Evolutionary conservation across 371 early-diverging fungal genomes (phyloP).

Genomic region (Thermomucor indicae-seudaticae): DNA sequence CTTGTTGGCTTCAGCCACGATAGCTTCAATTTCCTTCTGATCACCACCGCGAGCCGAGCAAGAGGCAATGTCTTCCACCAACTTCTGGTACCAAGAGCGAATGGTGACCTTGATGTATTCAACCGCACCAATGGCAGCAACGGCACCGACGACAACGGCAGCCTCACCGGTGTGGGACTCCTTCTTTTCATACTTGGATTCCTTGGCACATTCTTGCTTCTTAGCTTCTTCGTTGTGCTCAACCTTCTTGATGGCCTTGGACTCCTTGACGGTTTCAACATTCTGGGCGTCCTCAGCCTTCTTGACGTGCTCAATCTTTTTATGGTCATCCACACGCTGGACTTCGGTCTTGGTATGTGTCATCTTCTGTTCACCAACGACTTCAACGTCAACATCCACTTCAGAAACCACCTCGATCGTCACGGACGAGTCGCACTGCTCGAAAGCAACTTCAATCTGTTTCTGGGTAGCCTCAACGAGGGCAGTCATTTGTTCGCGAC

Average conservation of each 20-base stretch:
- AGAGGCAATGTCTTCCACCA: conserved; percentile 20
- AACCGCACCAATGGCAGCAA: not conserved
- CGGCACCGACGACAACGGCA: not conserved
- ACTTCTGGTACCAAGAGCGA: conserved; percentile 19
- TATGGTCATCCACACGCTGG: not conserved
- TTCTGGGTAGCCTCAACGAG: conserved; percentile 1
- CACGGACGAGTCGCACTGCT: not conserved
- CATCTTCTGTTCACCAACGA: not conserved
- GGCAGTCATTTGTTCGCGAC: conserved; percentile 1
- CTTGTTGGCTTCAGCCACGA: conserved; percentile 18
- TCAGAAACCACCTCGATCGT: not conserved
- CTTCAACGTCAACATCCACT: not conserved
- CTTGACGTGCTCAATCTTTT: not conserved
- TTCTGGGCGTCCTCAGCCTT: not conserved
- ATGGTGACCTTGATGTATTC: conserved; percentile 19
- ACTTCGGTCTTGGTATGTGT: not conserved
- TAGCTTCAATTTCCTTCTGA: conserved; percentile 22
- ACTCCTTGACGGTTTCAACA: not conserved
- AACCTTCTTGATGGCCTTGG: not conserved
- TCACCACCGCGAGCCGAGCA: conserved; percentile 28
- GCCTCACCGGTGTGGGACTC: not conserved
- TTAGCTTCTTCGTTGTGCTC: conserved; percentile 12
- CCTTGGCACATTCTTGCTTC: not conserved
- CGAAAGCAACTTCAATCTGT: conserved; percentile 1
- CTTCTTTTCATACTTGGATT: too few relatives aligned